Evolutionary conservation across 164 flowering plant genomes (phyloP), one percentile per base, ranked within the genome.

Genomic region (Euptelea pleiosperma): DNA sequence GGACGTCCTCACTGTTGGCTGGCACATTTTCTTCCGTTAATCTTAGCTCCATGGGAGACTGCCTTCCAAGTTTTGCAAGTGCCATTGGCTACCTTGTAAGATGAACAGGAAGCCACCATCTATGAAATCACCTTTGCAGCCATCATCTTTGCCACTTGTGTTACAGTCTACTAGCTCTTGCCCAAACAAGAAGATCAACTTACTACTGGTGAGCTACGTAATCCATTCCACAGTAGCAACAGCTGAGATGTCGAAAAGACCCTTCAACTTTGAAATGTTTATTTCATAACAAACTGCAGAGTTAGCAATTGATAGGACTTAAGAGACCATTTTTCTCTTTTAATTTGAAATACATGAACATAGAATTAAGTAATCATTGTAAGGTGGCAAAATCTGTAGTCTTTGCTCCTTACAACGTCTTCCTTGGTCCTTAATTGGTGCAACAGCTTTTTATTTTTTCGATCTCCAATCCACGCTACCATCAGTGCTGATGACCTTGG

Each of bases 11-110:
- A 35, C 39, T 62, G 47, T 75, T 70, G 12, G 50, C 40, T 5
- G 74, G 76, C 7, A 75, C 76, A 33, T 67, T 59, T 49, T 74
- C 75, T 15, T 67, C 69, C 73, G 1, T 24, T 57, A 46, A 79
- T 79, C 22, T 52, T 61, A 9, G 69, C 73, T 0, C 61, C 68
- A n/a, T 39, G 36, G 11, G 14, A 8, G 14, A 63, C 10, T 12
- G 51, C 59, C 4, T 55, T 25, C 0, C n/a, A n/a, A n/a, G 36
- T 35, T 62, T 59, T 39, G 51, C 81, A 51, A 16, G 39, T 30
- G 39, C 39, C 39, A n/a, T 30, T 10, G n/a, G 8, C 55, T 33
- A 11, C 55, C 10, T n/a, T 15, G 39, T 51, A 51, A 11, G 52
- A 51, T 51, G 55, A n/a, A 51, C 1, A 7, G 12, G 26, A 51